Percentiles rank a stretch among this genome's conserved stretches.
Conservation (phyloP, 371 early-diverging fungal species). For the Apophysomyces ossiformis region DNA sequence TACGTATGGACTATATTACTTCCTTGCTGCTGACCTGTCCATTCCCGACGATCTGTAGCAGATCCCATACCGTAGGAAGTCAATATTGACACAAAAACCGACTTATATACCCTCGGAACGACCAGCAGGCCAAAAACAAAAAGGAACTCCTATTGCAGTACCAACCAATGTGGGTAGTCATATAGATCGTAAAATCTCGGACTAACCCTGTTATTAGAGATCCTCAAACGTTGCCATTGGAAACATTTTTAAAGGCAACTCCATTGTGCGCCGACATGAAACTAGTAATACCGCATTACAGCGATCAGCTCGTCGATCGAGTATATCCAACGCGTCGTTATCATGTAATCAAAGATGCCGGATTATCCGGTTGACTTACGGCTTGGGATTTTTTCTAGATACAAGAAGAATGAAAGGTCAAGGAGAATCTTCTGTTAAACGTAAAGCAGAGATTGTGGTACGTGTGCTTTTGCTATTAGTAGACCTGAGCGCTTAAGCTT, state of each 20-base stretch:
- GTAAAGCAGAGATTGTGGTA: neutral
- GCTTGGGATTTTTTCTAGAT: neutral
- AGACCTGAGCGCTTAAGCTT: neutral
- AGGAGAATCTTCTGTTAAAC: neutral
- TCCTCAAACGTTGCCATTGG: neutral
- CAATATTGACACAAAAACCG: neutral
- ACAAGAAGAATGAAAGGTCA: conserved; percentile 5
- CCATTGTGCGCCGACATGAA: neutral
- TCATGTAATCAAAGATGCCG: neutral
- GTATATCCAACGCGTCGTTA: neutral
- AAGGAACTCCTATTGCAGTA: conserved; percentile 4
- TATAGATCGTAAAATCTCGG: neutral
- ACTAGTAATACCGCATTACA: conserved; percentile 5
- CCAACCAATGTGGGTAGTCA: neutral
- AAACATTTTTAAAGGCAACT: neutral
- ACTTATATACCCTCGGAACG: neutral
- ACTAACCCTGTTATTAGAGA: neutral
- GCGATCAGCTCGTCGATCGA: neutral
- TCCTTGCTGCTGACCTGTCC: neutral
- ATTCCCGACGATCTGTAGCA: neutral
- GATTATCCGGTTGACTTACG: neutral
- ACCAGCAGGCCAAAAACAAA: conserved; percentile 2
- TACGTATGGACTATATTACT: neutral
- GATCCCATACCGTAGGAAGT: neutral
- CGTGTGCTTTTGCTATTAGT: neutral